Base-by-base conservation (phyloP, 306 rosid genomes). In the Astragalus glycyphyllos region DNA sequence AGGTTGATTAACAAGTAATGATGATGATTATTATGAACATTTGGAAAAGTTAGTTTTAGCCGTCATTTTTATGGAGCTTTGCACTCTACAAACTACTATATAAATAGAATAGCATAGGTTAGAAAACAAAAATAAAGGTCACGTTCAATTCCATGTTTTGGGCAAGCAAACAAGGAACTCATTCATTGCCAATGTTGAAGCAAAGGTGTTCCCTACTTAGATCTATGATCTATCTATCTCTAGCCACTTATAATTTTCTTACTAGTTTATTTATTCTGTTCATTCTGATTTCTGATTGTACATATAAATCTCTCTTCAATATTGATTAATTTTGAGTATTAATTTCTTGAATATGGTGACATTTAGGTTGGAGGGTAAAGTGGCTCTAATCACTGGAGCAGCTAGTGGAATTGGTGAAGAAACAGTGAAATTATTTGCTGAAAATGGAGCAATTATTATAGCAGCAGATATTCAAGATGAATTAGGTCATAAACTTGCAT, bases 371-470 rank as follows among this genome's bases (percentile, higher is more conserved):
- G 87, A 90, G 72, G 96, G 96, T 37, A 93, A 90, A 83, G 96
- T 93, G 58, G 94, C 94, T 13, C 58, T 93, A 1, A 71, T 93
- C 29, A 93, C 98, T 0, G 98, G 98, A 1, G 98, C 80, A 12
- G 96, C 97, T 0, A 88, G 97, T 42, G 98, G 98, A 6, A 93
- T 93, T 53, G 98, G 98, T 0, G 94, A 83, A 79, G 96, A 81
- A 32, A 76, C 98, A 0, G 87, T 68, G 54, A 83, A 87, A 68
- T 35, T 89, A 11, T 94, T 94, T 15, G 83, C 82, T 0, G 82
- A 71, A 17, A 79, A 89, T 44, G 98, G 98, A 12, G 97, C 98
- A 12, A 42, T 74, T 9, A 77, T 94, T 15, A 87, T 94, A 10
- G 83, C 82, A 35, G 96, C 78, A 5, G 98, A 94, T 53, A 48